These are phyloP conservation scores for Talaromyces albobiverticillius DNA, from an alignment of 2,329 filamentous ascomycete species.

Conservation along the genomic window DNA sequence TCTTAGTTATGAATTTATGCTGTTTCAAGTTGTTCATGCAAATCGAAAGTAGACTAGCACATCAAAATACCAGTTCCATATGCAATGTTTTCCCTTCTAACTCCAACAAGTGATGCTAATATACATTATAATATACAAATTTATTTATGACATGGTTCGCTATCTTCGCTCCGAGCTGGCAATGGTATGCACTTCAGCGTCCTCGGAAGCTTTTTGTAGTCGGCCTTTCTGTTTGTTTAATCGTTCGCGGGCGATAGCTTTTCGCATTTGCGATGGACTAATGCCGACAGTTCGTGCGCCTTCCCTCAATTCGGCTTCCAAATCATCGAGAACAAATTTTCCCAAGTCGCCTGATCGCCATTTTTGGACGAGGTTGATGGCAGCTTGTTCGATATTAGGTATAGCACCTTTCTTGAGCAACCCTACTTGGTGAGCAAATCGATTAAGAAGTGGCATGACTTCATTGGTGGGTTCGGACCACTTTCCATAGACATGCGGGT, in stretches of 20 bases:
- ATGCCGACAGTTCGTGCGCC: slow-evolving; percentile 29
- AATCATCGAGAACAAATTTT: slow-evolving; percentile 73
- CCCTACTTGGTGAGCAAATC: slow-evolving; percentile 71
- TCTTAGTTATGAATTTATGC: slow-evolving; percentile 31
- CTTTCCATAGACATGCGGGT: slow-evolving; percentile 60
- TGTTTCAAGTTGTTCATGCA: neutral
- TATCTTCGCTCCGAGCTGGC: slow-evolving; percentile 14
- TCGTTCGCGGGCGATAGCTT: slow-evolving; percentile 30
- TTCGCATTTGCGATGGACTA: slow-evolving; percentile 45
- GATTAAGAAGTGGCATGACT: slow-evolving; percentile 67
- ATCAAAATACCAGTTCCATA: neutral
- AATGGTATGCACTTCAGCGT: slow-evolving; percentile 17
- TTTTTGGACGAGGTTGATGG: slow-evolving; percentile 74
- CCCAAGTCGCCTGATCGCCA: slow-evolving; percentile 79
- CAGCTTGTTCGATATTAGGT: slow-evolving; percentile 69
- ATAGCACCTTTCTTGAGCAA: slow-evolving; percentile 70
- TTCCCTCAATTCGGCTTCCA: slow-evolving; percentile 61
- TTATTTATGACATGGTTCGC: neutral
- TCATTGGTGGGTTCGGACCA: slow-evolving; percentile 79
- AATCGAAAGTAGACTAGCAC: neutral
- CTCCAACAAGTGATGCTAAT: neutral
- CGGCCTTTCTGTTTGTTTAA: slow-evolving; percentile 21
- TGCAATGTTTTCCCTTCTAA: neutral
- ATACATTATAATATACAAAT: slow-evolving; percentile 1
- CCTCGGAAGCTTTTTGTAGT: neutral